Conservation (phyloP, 768 basidiomycete species). For the Tephrocybe sp. region DNA sequence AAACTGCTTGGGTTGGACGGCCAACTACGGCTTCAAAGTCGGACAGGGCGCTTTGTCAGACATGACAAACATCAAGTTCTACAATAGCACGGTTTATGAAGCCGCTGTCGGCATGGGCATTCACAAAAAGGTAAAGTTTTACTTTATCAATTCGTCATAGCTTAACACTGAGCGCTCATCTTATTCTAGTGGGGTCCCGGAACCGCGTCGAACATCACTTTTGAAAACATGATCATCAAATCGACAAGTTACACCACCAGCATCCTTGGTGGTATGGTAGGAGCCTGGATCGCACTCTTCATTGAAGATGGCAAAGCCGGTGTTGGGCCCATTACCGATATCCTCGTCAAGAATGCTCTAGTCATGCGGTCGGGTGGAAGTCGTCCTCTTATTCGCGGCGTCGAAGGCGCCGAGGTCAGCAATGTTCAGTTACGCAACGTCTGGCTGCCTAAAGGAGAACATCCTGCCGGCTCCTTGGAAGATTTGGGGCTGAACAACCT, state of each 20-base stretch:
- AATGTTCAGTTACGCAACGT: conserved; percentile 14
- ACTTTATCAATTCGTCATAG: too few relatives aligned
- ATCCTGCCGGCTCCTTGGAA: conserved; percentile 4
- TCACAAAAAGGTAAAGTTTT: conserved; percentile 14
- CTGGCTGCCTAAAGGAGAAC: conserved; percentile 5
- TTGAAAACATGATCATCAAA: conserved; percentile 19
- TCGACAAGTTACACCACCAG: conserved; percentile 13
- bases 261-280: conserved; percentile 15
- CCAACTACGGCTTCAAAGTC: conserved; percentile 20
- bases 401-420: conserved; percentile 9
- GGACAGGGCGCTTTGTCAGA: conserved; percentile 17
- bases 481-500: conserved; percentile 7
- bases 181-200: conserved; percentile 13
- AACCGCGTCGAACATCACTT: conserved; percentile 13
- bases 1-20: conserved; percentile 17
- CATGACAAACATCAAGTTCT: conserved; percentile 16
- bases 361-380: conserved; percentile 11
- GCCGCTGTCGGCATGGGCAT: conserved; percentile 18
- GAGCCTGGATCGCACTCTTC: conserved; percentile 16
- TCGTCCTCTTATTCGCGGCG: conserved; percentile 12
- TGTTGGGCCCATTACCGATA: conserved; percentile 16
- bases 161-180: too few relatives aligned
- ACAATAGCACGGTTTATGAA: conserved; percentile 16
- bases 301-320: conserved; percentile 17
- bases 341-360: conserved; percentile 15